phyloP scores from a whole-genome alignment of 1,139 yeast species.

The Pneumocystis canis region DNA sequence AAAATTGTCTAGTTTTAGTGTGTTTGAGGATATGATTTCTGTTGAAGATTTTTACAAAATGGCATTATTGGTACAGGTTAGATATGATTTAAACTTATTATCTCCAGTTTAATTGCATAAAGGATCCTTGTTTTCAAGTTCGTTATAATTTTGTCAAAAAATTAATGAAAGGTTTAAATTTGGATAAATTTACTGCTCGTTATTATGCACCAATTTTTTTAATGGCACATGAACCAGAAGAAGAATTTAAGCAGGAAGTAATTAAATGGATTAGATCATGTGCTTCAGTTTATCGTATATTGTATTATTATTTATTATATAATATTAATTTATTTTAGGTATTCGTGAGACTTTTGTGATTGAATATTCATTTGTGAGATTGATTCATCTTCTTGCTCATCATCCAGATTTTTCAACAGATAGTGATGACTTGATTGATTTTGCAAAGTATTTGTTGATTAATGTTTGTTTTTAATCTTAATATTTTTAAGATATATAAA shows the following conservation, averaged over 20 bases:
- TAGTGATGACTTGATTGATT: slow-evolving; percentile 18
- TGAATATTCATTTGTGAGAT: slow-evolving; percentile 53
- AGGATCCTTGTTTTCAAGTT: slow-evolving; percentile 46
- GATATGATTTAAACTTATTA: not conserved
- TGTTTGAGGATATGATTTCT: slow-evolving; percentile 39
- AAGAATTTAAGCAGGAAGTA: slow-evolving; percentile 35
- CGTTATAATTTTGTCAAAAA: slow-evolving; percentile 39
- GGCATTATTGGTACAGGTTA: slow-evolving; percentile 40
- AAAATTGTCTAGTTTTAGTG: slow-evolving; percentile 46
- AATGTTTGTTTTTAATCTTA: not conserved
- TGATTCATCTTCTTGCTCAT: slow-evolving; percentile 60
- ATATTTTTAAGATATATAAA: slow-evolving; percentile 31
- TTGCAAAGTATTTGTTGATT: slow-evolving; percentile 15
- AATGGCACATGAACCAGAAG: slow-evolving; percentile 60
- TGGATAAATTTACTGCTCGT: slow-evolving; percentile 43
- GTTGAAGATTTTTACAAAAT: slow-evolving; percentile 40
- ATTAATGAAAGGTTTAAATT: slow-evolving; percentile 40
- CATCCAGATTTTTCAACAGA: slow-evolving; percentile 42
- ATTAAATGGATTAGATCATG: slow-evolving; percentile 64
- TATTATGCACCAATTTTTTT: slow-evolving; percentile 57
- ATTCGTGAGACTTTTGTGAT: slow-evolving; percentile 33
- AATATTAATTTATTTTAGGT: slow-evolving; percentile 19
- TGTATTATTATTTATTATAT: slow-evolving; percentile 7
- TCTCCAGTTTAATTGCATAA: not conserved
- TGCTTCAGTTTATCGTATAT: slow-evolving; percentile 23